Evolutionary conservation across 768 basidiomycete genomes (phyloP), one percentile per base, ranked within the genome.

Genomic region (Amylocystis lapponica): DNA sequence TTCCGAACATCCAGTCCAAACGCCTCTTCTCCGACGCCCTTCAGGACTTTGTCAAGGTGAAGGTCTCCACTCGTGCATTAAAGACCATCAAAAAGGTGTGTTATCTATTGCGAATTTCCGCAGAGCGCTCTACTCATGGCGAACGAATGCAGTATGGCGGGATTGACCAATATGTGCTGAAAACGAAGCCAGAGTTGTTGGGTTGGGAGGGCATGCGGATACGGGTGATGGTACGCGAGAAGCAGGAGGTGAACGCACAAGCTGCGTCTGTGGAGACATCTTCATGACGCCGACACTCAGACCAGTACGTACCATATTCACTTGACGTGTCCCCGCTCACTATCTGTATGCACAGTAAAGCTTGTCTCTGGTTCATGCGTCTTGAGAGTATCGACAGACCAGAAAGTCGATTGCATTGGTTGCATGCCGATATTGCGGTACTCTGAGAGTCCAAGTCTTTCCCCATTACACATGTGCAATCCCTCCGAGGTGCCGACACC

Each of bases 1-100:
- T 90, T 10, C 91, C 91, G 27, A 94, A 94, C 63, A 74, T 91
- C 19, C 89, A 92, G 52, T 67, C 69, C 39, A 91, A 92, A 63
- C 76, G 80, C 2, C 53, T 92, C 34, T 74, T 67, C 50, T 90
- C 86, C 11, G 81, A 85, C 12, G 64, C 77, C 7, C 63, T 91
- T 27, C 77, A 73, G 23, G 61, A 71, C 39, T 66, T 66, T 33
- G 56, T 94, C 4, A 69, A 70, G 39, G 65, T 91, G 21, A 87
- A 87, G 55, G 62, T 92, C 40, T 87, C 89, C 1, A 78, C 85
- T 22, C 66, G 83, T 21, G 87, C 87, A 3, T 59, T 94, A 56
- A 78, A 75, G 61, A 89, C 86, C 7, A 87, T 94, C 34, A 81
- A 88, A 57, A 93, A 91, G 76, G 87, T 86, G 46, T 16, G 68